Percentiles rank a stretch among this genome's conserved stretches.
Evolutionary conservation across 495 filamentous ascomycete species (phyloP).

Genomic region (Aspergillus nanangensis): DNA sequence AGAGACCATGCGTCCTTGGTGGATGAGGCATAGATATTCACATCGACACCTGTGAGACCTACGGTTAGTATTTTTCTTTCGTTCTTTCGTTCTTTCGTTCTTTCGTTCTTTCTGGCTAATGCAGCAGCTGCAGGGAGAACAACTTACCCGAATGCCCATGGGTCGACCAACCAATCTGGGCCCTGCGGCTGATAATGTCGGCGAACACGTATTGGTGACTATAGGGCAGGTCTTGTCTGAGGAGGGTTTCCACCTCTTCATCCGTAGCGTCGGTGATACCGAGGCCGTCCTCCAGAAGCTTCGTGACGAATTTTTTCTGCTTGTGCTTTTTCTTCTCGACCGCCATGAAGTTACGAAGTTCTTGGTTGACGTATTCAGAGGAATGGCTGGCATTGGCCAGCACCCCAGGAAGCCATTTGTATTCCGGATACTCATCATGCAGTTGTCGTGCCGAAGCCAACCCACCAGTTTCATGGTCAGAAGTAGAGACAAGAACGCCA

Average conservation of each 20-base stretch:
- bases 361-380: constrained; percentile 58
- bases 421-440: constrained; percentile 62
- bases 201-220: constrained; percentile 61
- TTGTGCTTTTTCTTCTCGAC: constrained; percentile 16
- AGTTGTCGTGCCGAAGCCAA: constrained; percentile 75
- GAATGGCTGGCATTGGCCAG: constrained; percentile 80
- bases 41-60: constrained; percentile 58
- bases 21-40: constrained; percentile 80
- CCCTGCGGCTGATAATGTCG: constrained; percentile 77
- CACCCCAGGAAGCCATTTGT: constrained; percentile 80
- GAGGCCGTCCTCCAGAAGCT: constrained; percentile 60
- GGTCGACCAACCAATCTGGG: constrained; percentile 88
- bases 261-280: constrained; percentile 72
- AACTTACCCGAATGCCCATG: constrained; percentile 72
- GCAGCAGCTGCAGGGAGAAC: background rate
- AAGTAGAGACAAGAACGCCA: constrained; percentile 79
- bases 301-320: constrained; percentile 50
- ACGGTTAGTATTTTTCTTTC: constrained; percentile 13
- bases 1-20: constrained; percentile 46
- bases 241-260: constrained; percentile 62
- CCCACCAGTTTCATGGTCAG: constrained; percentile 94
- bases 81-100: background rate
- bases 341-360: constrained; percentile 55
- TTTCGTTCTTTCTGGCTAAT: background rate
- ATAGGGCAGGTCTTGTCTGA: constrained; percentile 43